Base-by-base conservation (phyloP, 1,284 basidiomycete species). In the Ustilago nuda region DNA sequence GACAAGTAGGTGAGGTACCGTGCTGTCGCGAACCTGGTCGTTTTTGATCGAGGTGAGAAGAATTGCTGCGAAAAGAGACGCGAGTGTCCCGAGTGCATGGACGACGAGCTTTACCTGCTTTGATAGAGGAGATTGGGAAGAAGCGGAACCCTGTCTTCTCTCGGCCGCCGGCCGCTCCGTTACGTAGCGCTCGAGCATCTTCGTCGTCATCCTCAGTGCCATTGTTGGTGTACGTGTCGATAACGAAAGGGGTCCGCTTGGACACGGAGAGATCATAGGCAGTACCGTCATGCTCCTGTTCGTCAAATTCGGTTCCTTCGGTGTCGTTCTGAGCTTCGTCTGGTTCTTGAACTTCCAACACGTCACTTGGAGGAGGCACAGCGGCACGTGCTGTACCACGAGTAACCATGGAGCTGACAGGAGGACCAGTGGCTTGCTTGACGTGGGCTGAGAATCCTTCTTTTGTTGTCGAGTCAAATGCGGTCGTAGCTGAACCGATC, bases 291-390 rank as follows among this genome's bases (percentile, higher is more conserved):
- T 50, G 48, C 13, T 33, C 52, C 19, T 70, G 50, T 36, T 72
- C 59, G 37, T 66, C 68, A 43, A 72, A 61, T 58, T 78, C 76
- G 15, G 68, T 76, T 3, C 69, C 69, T 15, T 77, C 69, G 13
- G 58, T 37, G 11, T 58, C 50, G 36, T 35, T 2, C 17, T 11
- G 9, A 3, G 13, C 30, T 5, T 66, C 72, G 2, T 72, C 67
- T 1, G 76, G 69, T 27, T 76, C 70, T 19, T 67, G 61, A 23
- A 67, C 51, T 27, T 72, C 69, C 6, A 56, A 55, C 3, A 79
- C 78, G n/a, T 76, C 78, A 51, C 72, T 78, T 0, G 78, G 78
- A n/a, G 76, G 76, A 2, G 78, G 76, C 2, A 75, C 76, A 11
- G 58, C 39, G 4, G 51, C 65, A 5, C 57, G 41, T 4, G 66